Evolutionary conservation across 139 green algal genomes (phyloP), one percentile per base, ranked within the genome.

Genomic region (Coelastrella sp.): DNA sequence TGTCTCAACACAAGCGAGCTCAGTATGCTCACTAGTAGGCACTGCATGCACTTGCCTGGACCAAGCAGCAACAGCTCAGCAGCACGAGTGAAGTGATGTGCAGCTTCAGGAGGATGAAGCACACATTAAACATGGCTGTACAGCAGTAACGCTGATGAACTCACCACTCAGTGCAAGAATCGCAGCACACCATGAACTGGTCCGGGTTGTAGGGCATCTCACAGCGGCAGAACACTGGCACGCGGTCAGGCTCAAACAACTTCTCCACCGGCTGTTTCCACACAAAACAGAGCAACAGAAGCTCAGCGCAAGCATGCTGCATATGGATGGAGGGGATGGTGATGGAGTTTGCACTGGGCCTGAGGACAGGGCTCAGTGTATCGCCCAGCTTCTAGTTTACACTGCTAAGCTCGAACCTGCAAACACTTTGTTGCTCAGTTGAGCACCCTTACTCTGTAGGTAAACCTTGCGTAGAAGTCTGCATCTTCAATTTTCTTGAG

Each of bases 171-270:
- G 93, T 85, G 84, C 96, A 98, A 0, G 14, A 57, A n/a, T 94
- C 91, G 89, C 96, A 98, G 90, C 95, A 85, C 0, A 98, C 92
- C 96, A 98, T 98, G 68, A 95, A 94, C 56, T 91, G 76, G 94
- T 98, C 96, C 4, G 96, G 96, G 90, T 98, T 98, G 94, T 98
- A 97, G 59, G 96, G 96, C 93, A 97, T 92, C 91, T 97, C 93
- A 91, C 96, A 98, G 15, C 79, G 73, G 92, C 96, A 98, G 94
- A 96, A 98, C 95, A 98, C 96, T 20, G 95, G 93, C 63, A 98
- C 95, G 12, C 84, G 81, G 81, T 97, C 94, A 19, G 96, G 89
- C 85, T 92, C 89, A 84, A 95, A 94, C 25, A 92, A 75, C 78
- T 92, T 91, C 15, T 60, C 82, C 1, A 20, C 79, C 5, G 90